These are phyloP conservation scores for Ophiognomonia clavigignenti-juglandacearum DNA, from an alignment of 2,329 filamentous ascomycete species.

Conservation along the genomic window DNA sequence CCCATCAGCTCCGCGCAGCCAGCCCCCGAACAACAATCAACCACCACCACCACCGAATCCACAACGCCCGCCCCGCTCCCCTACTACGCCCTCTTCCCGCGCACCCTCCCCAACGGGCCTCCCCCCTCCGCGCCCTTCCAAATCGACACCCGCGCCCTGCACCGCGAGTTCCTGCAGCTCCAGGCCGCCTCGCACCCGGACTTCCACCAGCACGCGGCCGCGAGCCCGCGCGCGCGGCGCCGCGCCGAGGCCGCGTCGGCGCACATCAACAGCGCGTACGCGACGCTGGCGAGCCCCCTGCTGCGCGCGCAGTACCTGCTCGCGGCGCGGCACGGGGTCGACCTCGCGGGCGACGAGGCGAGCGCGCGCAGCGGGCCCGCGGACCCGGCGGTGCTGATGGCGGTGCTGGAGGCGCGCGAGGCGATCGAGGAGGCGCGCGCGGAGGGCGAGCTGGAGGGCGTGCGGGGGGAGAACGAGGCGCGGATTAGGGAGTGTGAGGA, in stretches of 20 bases:
- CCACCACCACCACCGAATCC: neutral
- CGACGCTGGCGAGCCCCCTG: constrained; percentile 74
- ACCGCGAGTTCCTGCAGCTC: constrained; percentile 79
- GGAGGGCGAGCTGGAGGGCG: constrained; percentile 57
- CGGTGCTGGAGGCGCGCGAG: constrained; percentile 77
- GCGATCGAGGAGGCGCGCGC: constrained; percentile 64
- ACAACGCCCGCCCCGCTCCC: constrained; percentile 8
- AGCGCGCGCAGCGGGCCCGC: constrained; percentile 54
- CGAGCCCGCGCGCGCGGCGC: constrained; percentile 21
- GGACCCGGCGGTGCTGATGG: constrained; percentile 65
- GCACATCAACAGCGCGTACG: constrained; percentile 87
- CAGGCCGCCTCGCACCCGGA: constrained; percentile 77
- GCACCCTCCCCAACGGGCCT: constrained; percentile 69
- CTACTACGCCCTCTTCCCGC: constrained; percentile 84
- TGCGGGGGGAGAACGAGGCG: constrained; percentile 63
- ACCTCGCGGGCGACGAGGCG: constrained; percentile 75
- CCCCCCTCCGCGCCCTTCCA: constrained; percentile 73
- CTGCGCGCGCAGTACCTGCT: constrained; percentile 86
- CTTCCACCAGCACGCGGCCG: constrained; percentile 45
- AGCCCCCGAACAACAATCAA: neutral
- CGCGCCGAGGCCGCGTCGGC: constrained; percentile 73
- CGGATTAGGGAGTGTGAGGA: constrained; percentile 61
- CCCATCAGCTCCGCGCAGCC: too few species aligned
- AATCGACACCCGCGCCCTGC: constrained; percentile 65
- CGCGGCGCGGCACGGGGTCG: constrained; percentile 61